Evolutionary conservation across 2,329 filamentous ascomycete genomes (phyloP), one percentile per base, ranked within the genome.

Genomic region (Trichoderma harzianum): DNA sequence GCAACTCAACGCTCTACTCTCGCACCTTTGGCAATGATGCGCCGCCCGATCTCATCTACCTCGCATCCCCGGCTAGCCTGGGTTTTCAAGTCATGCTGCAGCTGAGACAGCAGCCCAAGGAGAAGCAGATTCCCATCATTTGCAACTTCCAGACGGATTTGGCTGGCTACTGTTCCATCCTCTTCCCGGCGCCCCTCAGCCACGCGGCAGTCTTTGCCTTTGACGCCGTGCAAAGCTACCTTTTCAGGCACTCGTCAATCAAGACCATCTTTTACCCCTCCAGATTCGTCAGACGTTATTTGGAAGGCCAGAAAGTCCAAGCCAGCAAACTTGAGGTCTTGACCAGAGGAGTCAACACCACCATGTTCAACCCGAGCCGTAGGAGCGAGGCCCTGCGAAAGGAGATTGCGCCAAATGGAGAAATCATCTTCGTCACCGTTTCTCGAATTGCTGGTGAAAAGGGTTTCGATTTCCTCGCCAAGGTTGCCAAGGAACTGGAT

Each of bases 81-180:
- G 91, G 91, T 5, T 93, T 93, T 76, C 91, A 93, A 74, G 87
- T 92, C 69, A 85, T 93, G 80, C 83, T 92, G n/a, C 90, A 92
- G 78, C 81, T 92, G 65, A 86, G 89, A 58, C 90, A 91, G 74
- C 84, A 91, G 69, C 82, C 84, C 16, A 79, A 78, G 26, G 82
- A 86, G 36, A 83, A 83, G 10, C 88, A 89, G 55, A 86, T 90
- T 1, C 87, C 87, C 3, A 83, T 91, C 2, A 83, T 92, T 57
- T 87, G 90, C 78, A 93, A 92, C 78, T 93, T 92, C 74, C 91
- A 93, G 79, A 93, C 91, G 1, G 91, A 93, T 77, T 82, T 93
- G 11, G 88, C 89, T 0, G 90, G 90, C 2, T 93, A 93, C 78
- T 90, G 89, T 76, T 85, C 87, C 63, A 91, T 93, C 65, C 82